Evolutionary conservation across 2,329 filamentous ascomycete species (phyloP), one percentile per base, ranked within the genome.

Genomic region (Lecanosticta acicola): DNA sequence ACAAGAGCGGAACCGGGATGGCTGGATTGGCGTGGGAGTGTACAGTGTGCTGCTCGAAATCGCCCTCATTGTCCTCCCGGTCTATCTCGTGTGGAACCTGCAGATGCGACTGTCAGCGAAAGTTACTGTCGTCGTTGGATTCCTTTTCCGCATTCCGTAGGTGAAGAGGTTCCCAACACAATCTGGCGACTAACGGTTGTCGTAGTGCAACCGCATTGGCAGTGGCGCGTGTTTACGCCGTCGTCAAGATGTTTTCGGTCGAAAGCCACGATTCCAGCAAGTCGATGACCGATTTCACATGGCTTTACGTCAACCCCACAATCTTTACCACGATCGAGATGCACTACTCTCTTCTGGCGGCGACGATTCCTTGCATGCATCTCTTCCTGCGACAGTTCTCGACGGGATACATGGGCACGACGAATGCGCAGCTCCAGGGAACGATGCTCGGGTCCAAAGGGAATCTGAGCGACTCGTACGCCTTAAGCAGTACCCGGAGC

Each of bases 301-400:
- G 46, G 46, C 39, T 41, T 36, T 53, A 48, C 24, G 35, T 44
- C 10, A 36, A 16, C 1, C 50, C 50, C 4, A 45, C 41, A 5
- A 40, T 53, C 18, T 49, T 34, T 41, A 41, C 40, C 8, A 45
- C 34, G 9, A 36, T 53, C 26, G 50, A 53, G 26, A 47, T 50
- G 50, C 44, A 53, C 45, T 53, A 48, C 33, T 43, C 37, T 8
- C 35, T 53, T 3, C 49, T 53, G 46, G 46, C 50, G 5, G 50
- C 50, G 11, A 53, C 50, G 5, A 49, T 53, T n/a, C 50, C 50
- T 2, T 53, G 50, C 38, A 49, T 53, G 46, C 50, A 50, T 41
- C 44, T 53, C 16, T 53, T 53, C 37, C 43, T 53, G 18, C 35
- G 38, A 13, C 32, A 46, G 4, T 53, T 53, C 44, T 45, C 37